A percentile compares a stretch with the other conserved stretches of the same genome.
Conservation (phyloP, 169 alveolate genomes). For the Cryptosporidium xiaoi region DNA sequence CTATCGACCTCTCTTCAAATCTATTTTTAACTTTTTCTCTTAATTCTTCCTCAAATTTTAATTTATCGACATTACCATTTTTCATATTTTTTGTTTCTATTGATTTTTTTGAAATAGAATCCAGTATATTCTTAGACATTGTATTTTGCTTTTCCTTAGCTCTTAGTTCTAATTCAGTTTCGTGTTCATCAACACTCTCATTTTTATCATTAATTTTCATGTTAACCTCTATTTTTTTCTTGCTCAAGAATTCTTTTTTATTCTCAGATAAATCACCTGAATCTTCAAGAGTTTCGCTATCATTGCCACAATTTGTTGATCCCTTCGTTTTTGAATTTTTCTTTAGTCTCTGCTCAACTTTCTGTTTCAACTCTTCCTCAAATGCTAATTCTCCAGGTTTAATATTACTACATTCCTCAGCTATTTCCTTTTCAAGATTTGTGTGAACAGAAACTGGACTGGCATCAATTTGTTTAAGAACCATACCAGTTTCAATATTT, state of each 20-base stretch:
- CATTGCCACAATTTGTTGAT: no score
- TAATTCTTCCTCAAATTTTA: not conserved
- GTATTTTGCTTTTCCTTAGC: not conserved
- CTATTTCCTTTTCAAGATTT: not conserved
- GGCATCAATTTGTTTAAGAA: no score
- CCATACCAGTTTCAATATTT: no score
- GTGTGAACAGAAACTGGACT: no score
- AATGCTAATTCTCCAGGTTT: not conserved
- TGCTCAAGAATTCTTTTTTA: not conserved
- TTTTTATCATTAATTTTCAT: not conserved
- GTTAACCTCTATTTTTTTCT: not conserved
- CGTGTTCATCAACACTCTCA: not conserved
- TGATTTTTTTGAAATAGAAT: not conserved
- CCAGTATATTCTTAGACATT: not conserved
- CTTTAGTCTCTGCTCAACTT: not conserved
- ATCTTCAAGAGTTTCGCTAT: no score
- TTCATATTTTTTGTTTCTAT: not conserved
- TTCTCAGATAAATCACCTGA: no score
- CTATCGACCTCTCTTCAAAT: no score
- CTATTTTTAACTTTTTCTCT: not conserved
- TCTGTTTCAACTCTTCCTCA: not conserved
- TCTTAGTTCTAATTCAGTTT: not conserved
- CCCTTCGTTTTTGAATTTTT: not conserved
- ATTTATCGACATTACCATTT: not conserved
- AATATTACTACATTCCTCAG: not conserved